phyloP scores from a whole-genome alignment of 306 rosid species.

The Vicia villosa region DNA sequence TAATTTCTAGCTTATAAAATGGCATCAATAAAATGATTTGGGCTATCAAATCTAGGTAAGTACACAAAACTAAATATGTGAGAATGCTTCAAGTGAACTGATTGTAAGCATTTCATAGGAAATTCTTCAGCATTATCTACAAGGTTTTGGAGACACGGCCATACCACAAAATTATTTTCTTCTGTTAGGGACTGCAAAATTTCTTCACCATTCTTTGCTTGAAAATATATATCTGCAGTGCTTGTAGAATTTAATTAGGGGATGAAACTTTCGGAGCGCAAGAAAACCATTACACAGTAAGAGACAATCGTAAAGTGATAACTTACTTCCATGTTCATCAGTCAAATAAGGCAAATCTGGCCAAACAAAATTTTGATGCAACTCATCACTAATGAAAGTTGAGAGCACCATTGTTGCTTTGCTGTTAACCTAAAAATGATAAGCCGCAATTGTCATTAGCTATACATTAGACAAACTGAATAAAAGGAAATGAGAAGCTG shows the following conservation, averaged over 20 bases:
- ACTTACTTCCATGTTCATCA: slow-evolving; percentile 96
- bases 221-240: slow-evolving; percentile 86
- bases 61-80: too few relatives aligned
- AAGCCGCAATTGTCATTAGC: slow-evolving; percentile 48
- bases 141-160: slow-evolving; percentile 36
- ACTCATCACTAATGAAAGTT: slow-evolving; percentile 65
- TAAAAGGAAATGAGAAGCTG: slow-evolving; percentile 13
- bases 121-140: slow-evolving; percentile 9
- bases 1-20: slow-evolving; percentile 19
- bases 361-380: slow-evolving; percentile 80
- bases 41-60: neutral
- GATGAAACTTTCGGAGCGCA: slow-evolving; percentile 32
- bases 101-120: neutral
- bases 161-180: slow-evolving; percentile 89
- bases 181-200: slow-evolving; percentile 70
- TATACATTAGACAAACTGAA: slow-evolving; percentile 29
- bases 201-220: slow-evolving; percentile 74
- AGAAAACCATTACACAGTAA: slow-evolving; percentile 23
- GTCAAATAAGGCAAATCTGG: slow-evolving; percentile 94
- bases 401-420: slow-evolving; percentile 89
- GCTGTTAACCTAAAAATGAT: slow-evolving; percentile 75
- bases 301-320: slow-evolving; percentile 37
- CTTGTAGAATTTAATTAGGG: slow-evolving; percentile 38
- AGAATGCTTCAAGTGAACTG: neutral
- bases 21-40: slow-evolving; percentile 10